Evolutionary conservation across 2,329 filamentous ascomycete genomes (phyloP).

Genomic region (Chaetomium sp.): DNA sequence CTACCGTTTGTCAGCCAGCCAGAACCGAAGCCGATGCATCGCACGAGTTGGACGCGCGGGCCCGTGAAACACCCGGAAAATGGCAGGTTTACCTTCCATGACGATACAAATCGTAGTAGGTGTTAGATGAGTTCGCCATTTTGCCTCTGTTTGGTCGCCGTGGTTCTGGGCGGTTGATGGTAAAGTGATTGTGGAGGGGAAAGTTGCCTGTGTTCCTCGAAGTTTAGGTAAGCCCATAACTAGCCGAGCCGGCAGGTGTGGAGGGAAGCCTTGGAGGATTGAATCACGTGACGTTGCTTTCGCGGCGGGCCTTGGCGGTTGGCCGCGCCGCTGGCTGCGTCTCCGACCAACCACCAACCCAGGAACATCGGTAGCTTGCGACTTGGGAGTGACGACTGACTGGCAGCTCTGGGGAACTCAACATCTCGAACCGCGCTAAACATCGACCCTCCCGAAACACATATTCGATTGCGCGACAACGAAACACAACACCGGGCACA

Average conservation of each 20-base stretch:
- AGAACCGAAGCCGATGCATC: no score
- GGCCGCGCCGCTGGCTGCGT: conserved; percentile 7
- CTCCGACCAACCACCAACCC: not conserved
- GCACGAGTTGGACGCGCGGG: no score
- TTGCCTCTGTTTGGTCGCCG: conserved; percentile 13
- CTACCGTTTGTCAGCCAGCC: conserved; percentile 38
- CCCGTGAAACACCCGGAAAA: conserved; percentile 13
- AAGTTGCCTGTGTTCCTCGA: not conserved
- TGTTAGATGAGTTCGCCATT: conserved; percentile 23
- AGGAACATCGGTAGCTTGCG: no score
- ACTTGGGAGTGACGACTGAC: not conserved
- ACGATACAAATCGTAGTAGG: conserved; percentile 90
- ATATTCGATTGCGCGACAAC: not conserved
- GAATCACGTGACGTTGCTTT: conserved; percentile 2
- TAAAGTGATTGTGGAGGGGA: conserved; percentile 1
- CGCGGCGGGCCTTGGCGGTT: conserved; percentile 17
- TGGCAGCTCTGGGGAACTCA: not conserved
- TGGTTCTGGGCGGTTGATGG: conserved; percentile 1
- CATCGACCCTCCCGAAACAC: not conserved
- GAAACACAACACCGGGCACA: conserved; percentile 21
- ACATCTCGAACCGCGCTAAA: not conserved
- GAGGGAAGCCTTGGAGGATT: not conserved
- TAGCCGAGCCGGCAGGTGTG: not conserved
- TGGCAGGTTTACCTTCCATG: conserved; percentile 74
- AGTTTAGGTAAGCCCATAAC: not conserved